Evolutionary conservation across 768 basidiomycete species (phyloP).

Genomic region (Boletus patriciae): DNA sequence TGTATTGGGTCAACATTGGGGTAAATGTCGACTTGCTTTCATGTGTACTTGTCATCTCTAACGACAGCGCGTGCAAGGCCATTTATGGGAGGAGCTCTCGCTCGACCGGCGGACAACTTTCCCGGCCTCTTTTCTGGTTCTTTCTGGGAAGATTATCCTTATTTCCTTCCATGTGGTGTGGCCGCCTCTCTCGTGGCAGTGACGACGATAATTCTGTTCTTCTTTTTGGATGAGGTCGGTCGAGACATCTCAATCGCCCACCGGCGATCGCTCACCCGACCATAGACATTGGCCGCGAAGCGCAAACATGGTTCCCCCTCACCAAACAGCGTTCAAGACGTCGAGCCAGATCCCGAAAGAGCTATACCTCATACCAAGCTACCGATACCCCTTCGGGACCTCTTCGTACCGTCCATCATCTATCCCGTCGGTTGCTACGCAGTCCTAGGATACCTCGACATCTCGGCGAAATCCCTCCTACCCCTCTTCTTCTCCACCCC

Average conservation of each 20-base stretch:
- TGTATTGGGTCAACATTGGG: slow-evolving; percentile 36
- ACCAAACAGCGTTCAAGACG: background rate
- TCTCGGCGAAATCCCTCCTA: slow-evolving; percentile 37
- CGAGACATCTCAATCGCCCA: too few species aligned
- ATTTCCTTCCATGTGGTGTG: slow-evolving; percentile 66
- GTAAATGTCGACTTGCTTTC: slow-evolving; percentile 20
- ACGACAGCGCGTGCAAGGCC: slow-evolving; percentile 10
- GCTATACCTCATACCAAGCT: background rate
- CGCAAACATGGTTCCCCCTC: background rate
- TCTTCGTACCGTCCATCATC: slow-evolving; percentile 34
- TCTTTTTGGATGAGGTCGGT: slow-evolving; percentile 57
- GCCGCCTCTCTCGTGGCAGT: slow-evolving; percentile 51
- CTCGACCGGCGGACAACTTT: slow-evolving; percentile 53
- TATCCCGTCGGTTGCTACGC: slow-evolving; percentile 37
- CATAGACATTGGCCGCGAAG: slow-evolving; percentile 13
- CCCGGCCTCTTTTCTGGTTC: slow-evolving; percentile 45
- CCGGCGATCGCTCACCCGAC: slow-evolving; percentile 7
- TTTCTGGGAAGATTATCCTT: slow-evolving; percentile 53
- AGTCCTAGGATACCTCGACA: slow-evolving; percentile 38
- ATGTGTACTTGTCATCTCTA: background rate
- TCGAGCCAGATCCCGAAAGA: slow-evolving; percentile 3
- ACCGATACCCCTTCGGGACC: slow-evolving; percentile 46
- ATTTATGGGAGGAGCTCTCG: slow-evolving; percentile 55
- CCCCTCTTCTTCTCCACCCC: slow-evolving; percentile 45
- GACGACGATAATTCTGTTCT: slow-evolving; percentile 42